Conservation (phyloP, 176 grass and related monocot species). For the Echinochloa phyllopogon region DNA sequence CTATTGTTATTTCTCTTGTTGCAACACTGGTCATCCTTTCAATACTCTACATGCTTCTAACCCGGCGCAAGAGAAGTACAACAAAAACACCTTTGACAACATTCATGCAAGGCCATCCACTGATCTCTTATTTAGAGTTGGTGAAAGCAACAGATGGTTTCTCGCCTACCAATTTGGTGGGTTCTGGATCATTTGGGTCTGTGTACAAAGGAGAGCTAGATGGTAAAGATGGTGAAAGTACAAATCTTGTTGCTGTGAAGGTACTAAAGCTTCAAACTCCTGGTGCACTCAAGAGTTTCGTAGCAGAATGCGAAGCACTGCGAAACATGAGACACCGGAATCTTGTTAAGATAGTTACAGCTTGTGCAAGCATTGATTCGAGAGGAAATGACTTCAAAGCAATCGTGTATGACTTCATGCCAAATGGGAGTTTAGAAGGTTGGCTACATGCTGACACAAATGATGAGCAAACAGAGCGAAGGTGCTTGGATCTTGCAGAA, state of each 20-base stretch:
- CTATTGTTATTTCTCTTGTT: conserved; percentile 23
- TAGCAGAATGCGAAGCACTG: conserved; percentile 35
- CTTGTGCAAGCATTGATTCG: conserved; percentile 37
- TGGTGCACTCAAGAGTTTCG: conserved; percentile 29
- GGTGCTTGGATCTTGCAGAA: background rate
- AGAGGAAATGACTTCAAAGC: conserved; percentile 48
- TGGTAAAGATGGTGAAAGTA: background rate
- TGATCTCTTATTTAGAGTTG: conserved; percentile 5
- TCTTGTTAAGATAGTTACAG: conserved; percentile 43
- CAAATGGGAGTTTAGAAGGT: conserved; percentile 36
- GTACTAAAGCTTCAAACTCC: conserved; percentile 29
- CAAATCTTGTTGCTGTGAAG: conserved; percentile 31
- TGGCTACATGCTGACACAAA: conserved; percentile 31
- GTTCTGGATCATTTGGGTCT: conserved; percentile 23
- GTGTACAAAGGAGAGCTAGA: conserved; percentile 26
- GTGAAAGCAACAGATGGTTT: conserved; percentile 34
- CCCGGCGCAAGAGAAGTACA: background rate
- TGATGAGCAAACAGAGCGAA: background rate
- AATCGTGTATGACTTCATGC: conserved; percentile 38
- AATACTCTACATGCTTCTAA: background rate
- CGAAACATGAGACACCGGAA: conserved; percentile 37
- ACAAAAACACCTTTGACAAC: background rate
- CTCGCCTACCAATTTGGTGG: background rate
- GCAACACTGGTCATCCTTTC: background rate
- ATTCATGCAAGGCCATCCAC: background rate